Percentiles rank a stretch among this genome's conserved stretches.
These are phyloP conservation scores for Chaetoceros tenuissimus DNA, from an alignment of 108 stramenopile species.

Conservation along the genomic window DNA sequence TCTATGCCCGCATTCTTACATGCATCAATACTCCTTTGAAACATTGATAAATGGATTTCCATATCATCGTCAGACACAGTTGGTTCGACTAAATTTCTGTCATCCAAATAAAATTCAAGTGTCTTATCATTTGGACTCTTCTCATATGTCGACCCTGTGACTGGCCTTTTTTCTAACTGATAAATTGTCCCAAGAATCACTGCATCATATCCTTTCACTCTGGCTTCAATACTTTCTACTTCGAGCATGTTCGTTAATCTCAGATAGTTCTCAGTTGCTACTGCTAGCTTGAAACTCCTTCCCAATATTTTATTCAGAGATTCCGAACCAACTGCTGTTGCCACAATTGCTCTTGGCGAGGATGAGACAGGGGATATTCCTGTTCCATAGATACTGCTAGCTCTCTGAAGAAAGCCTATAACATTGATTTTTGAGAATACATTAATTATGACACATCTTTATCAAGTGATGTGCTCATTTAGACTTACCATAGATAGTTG, in stretches of 20 bases:
- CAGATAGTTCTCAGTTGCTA: slow-evolving; percentile 59
- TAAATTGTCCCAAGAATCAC: slow-evolving; percentile 48
- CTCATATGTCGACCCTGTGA: slow-evolving; percentile 59
- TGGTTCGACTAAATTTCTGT: slow-evolving; percentile 21
- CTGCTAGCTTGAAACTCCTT: slow-evolving; percentile 54
- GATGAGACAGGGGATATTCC: slow-evolving; percentile 43
- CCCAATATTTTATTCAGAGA: slow-evolving; percentile 45
- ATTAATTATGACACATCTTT: too few relatives aligned
- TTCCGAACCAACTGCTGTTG: slow-evolving; percentile 40
- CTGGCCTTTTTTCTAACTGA: slow-evolving; percentile 39
- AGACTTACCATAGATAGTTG: slow-evolving; percentile 50
- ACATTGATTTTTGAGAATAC: too few relatives aligned
- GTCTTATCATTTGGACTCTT: slow-evolving; percentile 70
- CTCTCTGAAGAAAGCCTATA: slow-evolving; percentile 74
- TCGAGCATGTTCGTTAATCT: slow-evolving; percentile 47
- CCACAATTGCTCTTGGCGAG: slow-evolving; percentile 43
- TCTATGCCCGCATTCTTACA: slow-evolving; percentile 37
- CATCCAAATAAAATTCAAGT: slow-evolving; percentile 66
- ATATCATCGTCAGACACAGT: slow-evolving; percentile 19
- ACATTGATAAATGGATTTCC: slow-evolving; percentile 24
- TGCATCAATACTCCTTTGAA: slow-evolving; percentile 37
- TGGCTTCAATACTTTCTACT: slow-evolving; percentile 28
- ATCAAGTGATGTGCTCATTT: too few relatives aligned
- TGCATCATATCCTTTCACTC: slow-evolving; percentile 50
- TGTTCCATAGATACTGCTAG: slow-evolving; percentile 61